phyloP scores from a whole-genome alignment of 768 basidiomycete species.

The Mycena vulgaris region DNA sequence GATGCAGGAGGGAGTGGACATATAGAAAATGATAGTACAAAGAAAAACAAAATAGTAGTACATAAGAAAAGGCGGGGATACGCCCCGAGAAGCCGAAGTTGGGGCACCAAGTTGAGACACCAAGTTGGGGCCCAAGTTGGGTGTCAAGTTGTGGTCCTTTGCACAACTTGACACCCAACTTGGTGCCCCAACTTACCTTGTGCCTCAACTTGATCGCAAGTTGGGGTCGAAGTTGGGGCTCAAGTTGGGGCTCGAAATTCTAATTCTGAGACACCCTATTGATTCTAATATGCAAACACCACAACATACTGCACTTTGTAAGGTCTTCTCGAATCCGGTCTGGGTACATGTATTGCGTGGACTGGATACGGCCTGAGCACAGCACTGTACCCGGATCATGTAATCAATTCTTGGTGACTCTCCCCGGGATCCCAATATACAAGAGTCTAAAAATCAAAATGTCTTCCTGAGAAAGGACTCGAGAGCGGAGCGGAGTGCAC shows the following conservation, averaged over 20 bases:
- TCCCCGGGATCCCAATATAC: too few relatives aligned
- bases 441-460: too few relatives aligned
- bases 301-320: too few relatives aligned
- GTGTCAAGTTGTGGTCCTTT: neutral
- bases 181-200: neutral
- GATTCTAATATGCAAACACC: too few relatives aligned
- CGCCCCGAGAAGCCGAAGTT: slow-evolving; percentile 9
- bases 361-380: too few relatives aligned
- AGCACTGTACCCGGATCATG: too few relatives aligned
- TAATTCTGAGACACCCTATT: too few relatives aligned
- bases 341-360: too few relatives aligned
- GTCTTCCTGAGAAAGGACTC: too few relatives aligned
- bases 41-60: neutral
- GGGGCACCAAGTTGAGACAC: neutral
- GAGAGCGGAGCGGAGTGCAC: too few relatives aligned
- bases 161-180: slow-evolving; percentile 17
- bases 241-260: neutral
- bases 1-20: neutral
- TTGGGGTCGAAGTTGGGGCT: neutral
- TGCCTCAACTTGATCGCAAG: neutral
- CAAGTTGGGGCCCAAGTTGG: slow-evolving; percentile 10
- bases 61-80: neutral
- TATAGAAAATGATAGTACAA: neutral
- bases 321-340: too few relatives aligned
- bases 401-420: too few relatives aligned